Conservation (phyloP, 768 basidiomycete species). For the Tricholoma saponaceum region DNA sequence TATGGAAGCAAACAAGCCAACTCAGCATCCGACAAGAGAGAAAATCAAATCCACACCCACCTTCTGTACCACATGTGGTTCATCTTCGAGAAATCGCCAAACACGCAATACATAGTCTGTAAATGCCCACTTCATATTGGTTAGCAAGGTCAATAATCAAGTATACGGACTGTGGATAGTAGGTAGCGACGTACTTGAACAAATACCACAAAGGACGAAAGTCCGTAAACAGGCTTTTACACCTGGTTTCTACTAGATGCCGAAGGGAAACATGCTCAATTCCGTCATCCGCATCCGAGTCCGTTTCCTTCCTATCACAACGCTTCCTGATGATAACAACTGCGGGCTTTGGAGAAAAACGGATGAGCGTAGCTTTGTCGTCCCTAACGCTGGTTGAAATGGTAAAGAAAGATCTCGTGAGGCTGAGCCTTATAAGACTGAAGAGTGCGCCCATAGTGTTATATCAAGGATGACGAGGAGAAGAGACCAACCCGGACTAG, state of each 20-base stretch:
- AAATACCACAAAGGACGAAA: constrained; percentile 50
- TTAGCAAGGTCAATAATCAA: not conserved
- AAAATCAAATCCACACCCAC: constrained; percentile 22
- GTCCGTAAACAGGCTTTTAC: constrained; percentile 35
- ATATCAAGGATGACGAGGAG: not conserved
- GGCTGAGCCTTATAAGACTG: constrained; percentile 23
- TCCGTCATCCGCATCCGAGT: constrained; percentile 11
- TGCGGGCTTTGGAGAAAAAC: constrained; percentile 37
- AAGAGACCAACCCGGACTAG: not conserved
- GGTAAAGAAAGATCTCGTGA: constrained; percentile 34
- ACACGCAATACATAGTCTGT: constrained; percentile 56
- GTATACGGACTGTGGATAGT: not conserved
- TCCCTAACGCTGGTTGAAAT: constrained; percentile 11
- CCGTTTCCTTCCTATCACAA: constrained; percentile 24
- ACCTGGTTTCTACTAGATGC: constrained; percentile 35
- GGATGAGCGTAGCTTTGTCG: constrained; percentile 25
- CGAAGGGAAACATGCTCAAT: constrained; percentile 33
- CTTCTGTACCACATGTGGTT: constrained; percentile 56
- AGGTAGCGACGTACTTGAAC: constrained; percentile 32
- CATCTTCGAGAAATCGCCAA: constrained; percentile 56
- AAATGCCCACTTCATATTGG: constrained; percentile 47
- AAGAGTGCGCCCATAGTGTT: constrained; percentile 24
- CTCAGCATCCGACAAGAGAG: not conserved
- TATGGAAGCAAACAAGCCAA: constrained; percentile 7
- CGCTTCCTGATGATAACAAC: constrained; percentile 28